phyloP scores from a whole-genome alignment of 2,329 filamentous ascomycete species.

The Blastomyces gilchristii region DNA sequence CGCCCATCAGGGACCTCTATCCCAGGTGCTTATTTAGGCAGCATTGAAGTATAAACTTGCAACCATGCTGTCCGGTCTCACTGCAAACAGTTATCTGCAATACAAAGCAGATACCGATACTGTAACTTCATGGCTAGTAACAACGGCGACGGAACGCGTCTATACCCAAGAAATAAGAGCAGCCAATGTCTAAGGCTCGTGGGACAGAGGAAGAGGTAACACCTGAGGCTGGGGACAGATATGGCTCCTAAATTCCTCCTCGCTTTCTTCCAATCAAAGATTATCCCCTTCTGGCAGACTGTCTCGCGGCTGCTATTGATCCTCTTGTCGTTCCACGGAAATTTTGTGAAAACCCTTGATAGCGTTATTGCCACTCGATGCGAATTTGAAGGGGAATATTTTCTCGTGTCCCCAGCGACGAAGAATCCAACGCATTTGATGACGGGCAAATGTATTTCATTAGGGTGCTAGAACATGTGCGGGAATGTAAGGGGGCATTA shows the following conservation, averaged over 20 bases:
- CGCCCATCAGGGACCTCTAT: background rate
- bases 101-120: constrained; percentile 9
- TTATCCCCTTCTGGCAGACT: constrained; percentile 12
- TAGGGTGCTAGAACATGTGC: constrained; percentile 3
- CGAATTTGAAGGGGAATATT: constrained; percentile 1
- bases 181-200: background rate
- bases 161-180: constrained; percentile 13
- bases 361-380: background rate
- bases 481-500: background rate
- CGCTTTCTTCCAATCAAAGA: constrained; percentile 14
- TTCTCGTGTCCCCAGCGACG: background rate
- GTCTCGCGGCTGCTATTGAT: constrained; percentile 9
- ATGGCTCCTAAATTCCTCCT: background rate
- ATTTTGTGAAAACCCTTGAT: constrained; percentile 7
- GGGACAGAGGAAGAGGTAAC: background rate
- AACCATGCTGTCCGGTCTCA: constrained; percentile 8
- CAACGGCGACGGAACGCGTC: constrained; percentile 21
- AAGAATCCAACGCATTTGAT: constrained; percentile 13
- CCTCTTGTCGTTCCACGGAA: constrained; percentile 9
- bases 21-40: background rate
- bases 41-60: background rate
- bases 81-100: background rate
- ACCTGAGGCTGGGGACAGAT: background rate
- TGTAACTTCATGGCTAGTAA: constrained; percentile 22
- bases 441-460: constrained; percentile 16